Conservation (phyloP, 78 protist genomes). For the Tieghemostelium lacteum region DNA sequence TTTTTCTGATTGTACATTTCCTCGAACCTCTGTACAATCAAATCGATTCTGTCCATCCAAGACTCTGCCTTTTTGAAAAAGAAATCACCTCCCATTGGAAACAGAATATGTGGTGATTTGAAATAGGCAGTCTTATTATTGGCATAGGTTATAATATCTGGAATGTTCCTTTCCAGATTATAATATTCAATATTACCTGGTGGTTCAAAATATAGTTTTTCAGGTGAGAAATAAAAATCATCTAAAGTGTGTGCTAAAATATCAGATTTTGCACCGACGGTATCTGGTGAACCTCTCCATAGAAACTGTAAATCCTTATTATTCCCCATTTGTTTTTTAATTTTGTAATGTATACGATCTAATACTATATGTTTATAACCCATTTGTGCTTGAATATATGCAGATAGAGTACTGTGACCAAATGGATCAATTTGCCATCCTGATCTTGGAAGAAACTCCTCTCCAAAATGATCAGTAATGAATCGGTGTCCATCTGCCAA, state of each 20-base stretch:
- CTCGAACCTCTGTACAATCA: background rate
- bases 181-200: background rate
- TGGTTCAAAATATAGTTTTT: conserved; percentile 1
- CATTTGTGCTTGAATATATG: conserved; percentile 35
- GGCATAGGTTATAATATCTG: background rate
- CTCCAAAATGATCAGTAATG: conserved; percentile 42
- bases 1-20: background rate
- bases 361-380: conserved; percentile 41
- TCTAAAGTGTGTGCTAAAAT: conserved; percentile 59
- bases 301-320: conserved; percentile 10
- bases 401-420: conserved; percentile 42
- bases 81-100: conserved; percentile 53
- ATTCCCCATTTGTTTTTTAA: conserved; percentile 17
- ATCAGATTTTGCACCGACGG: conserved; percentile 20
- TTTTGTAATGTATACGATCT: conserved; percentile 20
- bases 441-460: conserved; percentile 17
- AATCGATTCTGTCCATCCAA: conserved; percentile 3
- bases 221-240: conserved; percentile 20
- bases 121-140: background rate
- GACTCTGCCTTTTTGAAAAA: background rate
- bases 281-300: conserved; percentile 48
- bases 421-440: conserved; percentile 78
- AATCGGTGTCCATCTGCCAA: conserved; percentile 35
- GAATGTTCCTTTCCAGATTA: background rate
- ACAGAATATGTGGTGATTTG: conserved; percentile 29